Evolutionary conservation across 768 basidiomycete species (phyloP), one percentile per base, ranked within the genome.

Genomic region (Mrakia gelida): DNA sequence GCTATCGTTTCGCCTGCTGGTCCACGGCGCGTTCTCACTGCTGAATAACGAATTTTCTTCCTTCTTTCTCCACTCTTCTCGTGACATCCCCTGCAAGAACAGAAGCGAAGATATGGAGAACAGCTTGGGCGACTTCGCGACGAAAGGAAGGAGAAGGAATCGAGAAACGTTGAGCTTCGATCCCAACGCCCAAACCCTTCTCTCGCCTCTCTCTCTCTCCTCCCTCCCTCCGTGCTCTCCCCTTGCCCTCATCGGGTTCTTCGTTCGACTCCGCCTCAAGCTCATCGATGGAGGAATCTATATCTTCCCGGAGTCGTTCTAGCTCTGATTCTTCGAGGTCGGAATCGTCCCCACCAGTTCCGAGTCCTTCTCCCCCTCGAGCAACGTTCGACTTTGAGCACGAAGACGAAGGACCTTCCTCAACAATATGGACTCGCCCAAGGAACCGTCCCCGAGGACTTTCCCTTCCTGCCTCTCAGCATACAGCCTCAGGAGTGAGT

Each of bases 361-460:
- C 45, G 45, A 45, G 45, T 45, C 45, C 45, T 45, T 45, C 13
- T n/a, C 49, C 49, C 15, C 18, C 49, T 16, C 49, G 16, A 52
- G 38, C 38, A 38, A 52, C 49, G 49, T 52, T 52, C 49, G 49
- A 52, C 49, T 59, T 28, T 30, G 41, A 21, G 4, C 32, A 15
- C 41, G 34, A 23, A 18, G 67, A 70, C 21, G 67, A 41, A 18
- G 67, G 9, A 38, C n/a, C 67, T 11, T 38, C 56, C 32, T 61
- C 72, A 13, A 30, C 72, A 18, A 61, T n/a, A 2, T 16, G n/a
- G 26, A n/a, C 72, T 38, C 32, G 72, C 1, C 72, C 72, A 52
- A 59, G 54, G 52, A 73, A 54, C 56, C 52, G 72, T 21, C 72
- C 52, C 11, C 11, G 72, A 61, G 72, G 72, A 34, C 16, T 73